Evolutionary conservation across 2,329 filamentous ascomycete genomes (phyloP).

Genomic region (Ophiostoma himal-ulmi): DNA sequence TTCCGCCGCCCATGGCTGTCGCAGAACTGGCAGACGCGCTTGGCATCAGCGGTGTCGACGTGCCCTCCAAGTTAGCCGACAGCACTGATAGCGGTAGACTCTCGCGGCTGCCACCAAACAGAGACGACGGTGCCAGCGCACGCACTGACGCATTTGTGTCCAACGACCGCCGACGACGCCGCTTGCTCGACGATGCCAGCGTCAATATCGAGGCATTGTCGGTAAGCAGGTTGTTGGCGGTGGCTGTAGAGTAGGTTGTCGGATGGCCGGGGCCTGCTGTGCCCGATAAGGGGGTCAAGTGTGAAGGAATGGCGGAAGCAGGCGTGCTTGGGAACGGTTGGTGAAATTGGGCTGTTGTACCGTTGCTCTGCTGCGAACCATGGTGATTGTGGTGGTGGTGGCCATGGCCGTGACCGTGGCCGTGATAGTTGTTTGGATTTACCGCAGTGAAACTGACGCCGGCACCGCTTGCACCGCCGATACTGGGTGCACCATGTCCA

Average conservation of each 20-base stretch:
- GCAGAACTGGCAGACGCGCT: constrained; percentile 53
- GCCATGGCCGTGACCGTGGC: constrained; percentile 3
- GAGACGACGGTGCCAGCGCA: constrained; percentile 72
- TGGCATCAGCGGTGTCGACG: constrained; percentile 39
- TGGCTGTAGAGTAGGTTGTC: constrained; percentile 69
- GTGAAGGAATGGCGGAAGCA: constrained; percentile 65
- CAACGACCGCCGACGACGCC: constrained; percentile 68
- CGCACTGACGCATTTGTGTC: constrained; percentile 83
- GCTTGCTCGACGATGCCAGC: constrained; percentile 74
- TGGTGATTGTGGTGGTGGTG: constrained; percentile 34
- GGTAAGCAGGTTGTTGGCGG: constrained; percentile 73
- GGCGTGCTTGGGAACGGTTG: constrained; percentile 61
- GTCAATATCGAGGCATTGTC: constrained; percentile 85
- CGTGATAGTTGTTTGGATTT: constrained; percentile 38
- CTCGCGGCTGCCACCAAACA: constrained; percentile 77
- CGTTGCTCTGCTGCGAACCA: constrained; percentile 34
- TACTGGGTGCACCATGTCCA: constrained; percentile 20
- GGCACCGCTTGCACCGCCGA: constrained; percentile 11
- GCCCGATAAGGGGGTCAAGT: constrained; percentile 49
- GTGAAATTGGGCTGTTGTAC: constrained; percentile 53
- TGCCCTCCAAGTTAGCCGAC: constrained; percentile 59
- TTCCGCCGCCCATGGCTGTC: constrained; percentile 29
- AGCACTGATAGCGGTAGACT: constrained; percentile 72
- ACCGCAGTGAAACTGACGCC: constrained; percentile 19
- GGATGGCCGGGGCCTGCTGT: constrained; percentile 44